These are phyloP conservation scores for Usnea hakonensis DNA, from an alignment of 495 filamentous ascomycete species.

Conservation along the genomic window DNA sequence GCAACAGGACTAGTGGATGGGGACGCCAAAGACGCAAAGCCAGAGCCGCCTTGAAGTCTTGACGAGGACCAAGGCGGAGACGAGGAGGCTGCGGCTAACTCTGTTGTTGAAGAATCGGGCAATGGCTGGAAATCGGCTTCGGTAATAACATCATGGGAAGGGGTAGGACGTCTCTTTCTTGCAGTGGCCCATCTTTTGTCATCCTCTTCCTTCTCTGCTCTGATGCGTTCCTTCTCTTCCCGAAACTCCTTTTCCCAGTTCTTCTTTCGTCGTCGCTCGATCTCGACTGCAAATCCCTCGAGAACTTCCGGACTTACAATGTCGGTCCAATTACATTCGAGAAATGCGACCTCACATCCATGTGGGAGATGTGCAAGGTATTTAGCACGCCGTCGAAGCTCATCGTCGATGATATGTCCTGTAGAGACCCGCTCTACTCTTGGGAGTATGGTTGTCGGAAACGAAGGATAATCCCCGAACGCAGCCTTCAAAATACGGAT, in stretches of 20 bases:
- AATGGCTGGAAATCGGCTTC: slow-evolving; percentile 64
- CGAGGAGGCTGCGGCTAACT: slow-evolving; percentile 39
- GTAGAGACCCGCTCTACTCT: slow-evolving; percentile 87
- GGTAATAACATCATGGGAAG: slow-evolving; percentile 37
- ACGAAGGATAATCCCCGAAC: slow-evolving; percentile 73
- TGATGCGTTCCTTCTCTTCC: slow-evolving; percentile 83
- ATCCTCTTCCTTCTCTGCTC: slow-evolving; percentile 79
- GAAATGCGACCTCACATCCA: slow-evolving; percentile 86
- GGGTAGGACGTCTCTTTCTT: slow-evolving; percentile 39
- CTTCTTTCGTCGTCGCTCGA: slow-evolving; percentile 66
- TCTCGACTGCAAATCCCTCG: slow-evolving; percentile 63
- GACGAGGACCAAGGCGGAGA: slow-evolving; percentile 51
- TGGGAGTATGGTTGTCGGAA: slow-evolving; percentile 85
- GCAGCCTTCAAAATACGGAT: slow-evolving; percentile 89
- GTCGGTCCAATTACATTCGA: slow-evolving; percentile 97
- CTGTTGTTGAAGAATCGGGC: slow-evolving; percentile 34
- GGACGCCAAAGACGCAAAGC: slow-evolving; percentile 56
- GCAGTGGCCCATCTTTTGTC: slow-evolving; percentile 51
- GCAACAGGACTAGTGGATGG: slow-evolving; percentile 72
- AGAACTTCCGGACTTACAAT: slow-evolving; percentile 71
- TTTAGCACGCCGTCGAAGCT: slow-evolving; percentile 75
- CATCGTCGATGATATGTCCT: slow-evolving; percentile 85
- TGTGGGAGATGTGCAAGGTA: slow-evolving; percentile 88
- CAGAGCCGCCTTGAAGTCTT: slow-evolving; percentile 39
- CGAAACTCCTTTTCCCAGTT: slow-evolving; percentile 81